Evolutionary conservation across 139 green algal genomes (phyloP), one percentile per base, ranked within the genome.

Genomic region (Tetradesmus obliquus): DNA sequence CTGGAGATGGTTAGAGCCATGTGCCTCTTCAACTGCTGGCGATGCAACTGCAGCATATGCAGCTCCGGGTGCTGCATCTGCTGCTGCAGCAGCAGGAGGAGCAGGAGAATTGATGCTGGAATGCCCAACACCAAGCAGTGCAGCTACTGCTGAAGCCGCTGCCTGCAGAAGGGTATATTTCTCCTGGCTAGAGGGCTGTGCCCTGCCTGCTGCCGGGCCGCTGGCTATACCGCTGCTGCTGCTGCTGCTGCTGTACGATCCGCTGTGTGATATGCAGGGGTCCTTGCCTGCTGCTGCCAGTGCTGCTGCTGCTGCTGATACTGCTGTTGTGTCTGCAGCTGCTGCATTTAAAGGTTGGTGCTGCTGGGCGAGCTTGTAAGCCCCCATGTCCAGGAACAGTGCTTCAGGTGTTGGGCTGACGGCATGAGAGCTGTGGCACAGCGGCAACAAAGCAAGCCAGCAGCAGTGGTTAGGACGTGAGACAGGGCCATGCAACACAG

Each of bases 331-430:
- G 10, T 45, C 32, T 45, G 32, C 32, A 45, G 32, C 32, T 45
- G 32, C 32, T 45, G 32, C 32, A 45, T 45, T 45, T 45, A 45
- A 45, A 45, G 32, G 51, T 3, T 86, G 32, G 22, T 76, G 83
- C 19, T 20, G 83, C 83, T 3, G 9, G 12, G 83, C 20, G 3
- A 86, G 80, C 80, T 88, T 51, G 55, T 76, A 94, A 71, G 90
- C 80, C 58, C 92, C 92, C 92, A 94, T 94, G 92, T 94, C 92
- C 54, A 94, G 92, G 66, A 93, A 51, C 15, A 93, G 62, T 53
- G 90, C 90, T 10, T 94, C 92, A 17, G 51, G 58, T 24, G 54
- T 51, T 5, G 55, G 1, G 55, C 82, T 24, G 17, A 55, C 82
- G 51, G n/a, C 82, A 20, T 53, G 51, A 8, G 51, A 20, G 55